These are phyloP conservation scores for Austroboletus rostrupii DNA, from an alignment of 1,284 basidiomycete species.

Conservation along the genomic window DNA sequence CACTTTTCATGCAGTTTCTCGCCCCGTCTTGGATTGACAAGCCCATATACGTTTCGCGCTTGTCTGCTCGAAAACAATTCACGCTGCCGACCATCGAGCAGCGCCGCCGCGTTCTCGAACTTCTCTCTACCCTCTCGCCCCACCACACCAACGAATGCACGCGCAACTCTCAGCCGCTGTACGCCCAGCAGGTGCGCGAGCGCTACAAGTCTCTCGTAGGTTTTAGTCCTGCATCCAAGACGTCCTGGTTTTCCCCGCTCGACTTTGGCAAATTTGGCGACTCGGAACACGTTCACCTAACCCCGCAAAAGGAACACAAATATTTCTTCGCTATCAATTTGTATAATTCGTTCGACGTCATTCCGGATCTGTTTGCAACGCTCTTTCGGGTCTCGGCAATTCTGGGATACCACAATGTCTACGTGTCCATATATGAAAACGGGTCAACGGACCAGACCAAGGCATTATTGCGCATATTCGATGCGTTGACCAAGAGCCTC, in stretches of 20 bases:
- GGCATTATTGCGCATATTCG: conserved; percentile 88
- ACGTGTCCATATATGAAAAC: conserved; percentile 96
- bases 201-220: conserved; percentile 82
- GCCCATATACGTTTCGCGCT: conserved; percentile 44
- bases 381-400: conserved; percentile 87
- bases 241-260: conserved; percentile 60
- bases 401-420: conserved; percentile 93
- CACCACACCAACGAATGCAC: conserved; percentile 92
- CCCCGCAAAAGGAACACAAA: conserved; percentile 71
- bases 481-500: conserved; percentile 82
- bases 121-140: conserved; percentile 80
- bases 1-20: conserved; percentile 18
- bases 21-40: conserved; percentile 51
- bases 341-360: conserved; percentile 97
- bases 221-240: conserved; percentile 53
- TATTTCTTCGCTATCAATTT: conserved; percentile 98
- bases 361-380: conserved; percentile 94
- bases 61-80: conserved; percentile 56
- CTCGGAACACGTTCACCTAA: conserved; percentile 38
- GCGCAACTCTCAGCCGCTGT: conserved; percentile 75
- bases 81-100: conserved; percentile 73
- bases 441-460: conserved; percentile 96
- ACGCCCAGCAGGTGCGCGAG: conserved; percentile 78
- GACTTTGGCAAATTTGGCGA: conserved; percentile 42
- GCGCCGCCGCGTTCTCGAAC: conserved; percentile 77